Evolutionary conservation across 495 filamentous ascomycete species (phyloP).

Genomic region (Trichoderma erinaceum): DNA sequence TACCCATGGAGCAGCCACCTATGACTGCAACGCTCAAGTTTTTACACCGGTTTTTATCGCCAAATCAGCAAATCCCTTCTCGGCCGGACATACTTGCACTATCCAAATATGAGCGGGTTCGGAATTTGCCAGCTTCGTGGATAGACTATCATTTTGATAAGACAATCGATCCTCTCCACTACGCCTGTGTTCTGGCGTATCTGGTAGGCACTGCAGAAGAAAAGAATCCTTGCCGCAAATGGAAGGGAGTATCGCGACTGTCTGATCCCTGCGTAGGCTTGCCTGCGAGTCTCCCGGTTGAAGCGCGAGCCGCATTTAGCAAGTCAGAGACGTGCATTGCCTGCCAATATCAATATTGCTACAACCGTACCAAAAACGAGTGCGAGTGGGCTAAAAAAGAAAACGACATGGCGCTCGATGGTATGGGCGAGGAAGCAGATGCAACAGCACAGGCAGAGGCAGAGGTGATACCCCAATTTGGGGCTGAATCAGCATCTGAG

Average conservation of each 20-base stretch:
- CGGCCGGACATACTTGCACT: background rate
- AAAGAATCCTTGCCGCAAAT: background rate
- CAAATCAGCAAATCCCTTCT: background rate
- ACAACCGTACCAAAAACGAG: conserved; percentile 6
- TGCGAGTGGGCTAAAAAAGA: background rate
- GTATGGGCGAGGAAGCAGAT: background rate
- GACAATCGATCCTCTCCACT: background rate
- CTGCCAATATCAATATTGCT: conserved; percentile 2
- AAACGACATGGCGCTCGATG: background rate
- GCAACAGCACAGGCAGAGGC: no score
- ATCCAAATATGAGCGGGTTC: background rate
- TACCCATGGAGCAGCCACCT: background rate
- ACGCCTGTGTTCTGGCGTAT: conserved; percentile 14
- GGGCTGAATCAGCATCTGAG: background rate
- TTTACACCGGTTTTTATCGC: background rate
- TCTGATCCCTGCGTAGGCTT: conserved; percentile 1
- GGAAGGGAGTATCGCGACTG: background rate
- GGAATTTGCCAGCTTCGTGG: background rate
- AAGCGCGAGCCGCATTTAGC: background rate
- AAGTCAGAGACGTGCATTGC: background rate
- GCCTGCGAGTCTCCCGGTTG: background rate
- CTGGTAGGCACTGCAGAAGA: background rate
- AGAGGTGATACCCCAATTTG: background rate
- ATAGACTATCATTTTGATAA: background rate
- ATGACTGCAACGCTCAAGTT: background rate